phyloP scores from a whole-genome alignment of 768 basidiomycete species.

The Tylopilus rubrobrunneus region DNA sequence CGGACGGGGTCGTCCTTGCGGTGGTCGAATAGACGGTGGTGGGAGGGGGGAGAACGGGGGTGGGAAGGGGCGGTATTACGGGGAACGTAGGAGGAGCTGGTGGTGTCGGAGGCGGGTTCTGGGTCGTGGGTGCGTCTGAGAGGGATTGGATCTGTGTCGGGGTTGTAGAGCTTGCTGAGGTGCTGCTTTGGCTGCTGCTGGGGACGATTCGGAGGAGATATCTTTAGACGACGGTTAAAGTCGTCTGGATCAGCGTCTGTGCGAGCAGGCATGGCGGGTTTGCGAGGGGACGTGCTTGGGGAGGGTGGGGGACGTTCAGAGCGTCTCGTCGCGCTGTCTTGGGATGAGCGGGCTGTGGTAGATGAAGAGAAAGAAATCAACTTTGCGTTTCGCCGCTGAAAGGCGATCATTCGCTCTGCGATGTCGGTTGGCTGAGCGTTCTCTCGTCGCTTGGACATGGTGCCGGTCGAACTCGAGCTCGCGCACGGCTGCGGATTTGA shows the following conservation, averaged over 20 bases:
- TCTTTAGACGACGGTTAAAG: constrained; percentile 67
- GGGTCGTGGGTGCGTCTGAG: constrained; percentile 60
- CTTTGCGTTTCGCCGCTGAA: constrained; percentile 63
- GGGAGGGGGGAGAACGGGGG: constrained; percentile 27
- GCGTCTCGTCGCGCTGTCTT: constrained; percentile 40
- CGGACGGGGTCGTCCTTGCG: constrained; percentile 88
- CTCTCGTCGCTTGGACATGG: constrained; percentile 35
- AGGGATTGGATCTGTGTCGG: constrained; percentile 64
- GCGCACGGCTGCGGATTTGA: neutral
- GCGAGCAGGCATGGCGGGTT: constrained; percentile 4
- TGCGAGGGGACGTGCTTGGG: constrained; percentile 29
- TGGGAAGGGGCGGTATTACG: constrained; percentile 31
- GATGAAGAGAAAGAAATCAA: too few species aligned
- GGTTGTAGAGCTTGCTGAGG: constrained; percentile 62
- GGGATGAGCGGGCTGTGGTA: neutral
- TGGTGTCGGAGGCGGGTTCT: constrained; percentile 58
- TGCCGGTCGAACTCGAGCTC: constrained; percentile 5
- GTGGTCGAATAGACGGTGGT: constrained; percentile 79
- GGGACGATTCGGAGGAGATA: constrained; percentile 48
- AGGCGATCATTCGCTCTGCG: constrained; percentile 61
- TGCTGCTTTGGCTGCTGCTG: constrained; percentile 34
- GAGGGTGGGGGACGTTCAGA: constrained; percentile 39
- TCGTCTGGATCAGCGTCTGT: constrained; percentile 61
- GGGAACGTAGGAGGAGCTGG: constrained; percentile 45
- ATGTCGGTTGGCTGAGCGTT: constrained; percentile 42